Evolutionary conservation across 1,139 yeast genomes (phyloP).

Genomic region (Geotrichum restrictum): DNA sequence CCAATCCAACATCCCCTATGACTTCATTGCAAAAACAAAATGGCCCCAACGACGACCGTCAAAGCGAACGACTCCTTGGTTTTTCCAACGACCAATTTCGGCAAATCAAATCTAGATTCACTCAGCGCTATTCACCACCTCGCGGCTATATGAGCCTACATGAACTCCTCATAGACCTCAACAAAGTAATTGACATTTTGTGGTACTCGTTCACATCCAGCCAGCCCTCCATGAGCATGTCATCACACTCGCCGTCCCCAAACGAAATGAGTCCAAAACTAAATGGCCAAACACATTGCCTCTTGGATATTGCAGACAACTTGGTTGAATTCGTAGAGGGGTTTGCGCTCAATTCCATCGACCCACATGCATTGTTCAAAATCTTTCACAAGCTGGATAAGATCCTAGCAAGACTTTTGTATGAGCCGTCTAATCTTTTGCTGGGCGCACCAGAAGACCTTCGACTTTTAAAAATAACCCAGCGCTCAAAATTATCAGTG

Average conservation of each 20-base stretch:
- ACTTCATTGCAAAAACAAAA: not conserved
- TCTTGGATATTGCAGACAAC: slow-evolving; percentile 61
- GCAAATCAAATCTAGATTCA: slow-evolving; percentile 19
- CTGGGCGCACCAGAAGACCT: not conserved
- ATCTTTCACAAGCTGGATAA: slow-evolving; percentile 26
- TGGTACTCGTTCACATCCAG: slow-evolving; percentile 50
- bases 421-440: slow-evolving; percentile 7
- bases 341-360: slow-evolving; percentile 14
- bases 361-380: slow-evolving; percentile 9
- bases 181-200: slow-evolving; percentile 48
- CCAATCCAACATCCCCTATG: not conserved
- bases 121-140: slow-evolving; percentile 17
- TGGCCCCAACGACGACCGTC: slow-evolving; percentile 4
- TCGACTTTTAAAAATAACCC: slow-evolving; percentile 13
- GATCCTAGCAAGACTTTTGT: slow-evolving; percentile 26
- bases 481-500: not conserved
- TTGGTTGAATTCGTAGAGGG: slow-evolving; percentile 50
- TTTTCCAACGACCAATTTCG: slow-evolving; percentile 12
- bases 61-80: slow-evolving; percentile 7
- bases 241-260: not conserved
- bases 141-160: slow-evolving; percentile 41
- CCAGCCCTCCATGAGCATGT: slow-evolving; percentile 8
- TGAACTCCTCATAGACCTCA: slow-evolving; percentile 48
- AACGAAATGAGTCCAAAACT: slow-evolving; percentile 25
- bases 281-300: slow-evolving; percentile 58